Conservation (phyloP, 768 basidiomycete species). For the Psilocybe cubensis region DNA sequence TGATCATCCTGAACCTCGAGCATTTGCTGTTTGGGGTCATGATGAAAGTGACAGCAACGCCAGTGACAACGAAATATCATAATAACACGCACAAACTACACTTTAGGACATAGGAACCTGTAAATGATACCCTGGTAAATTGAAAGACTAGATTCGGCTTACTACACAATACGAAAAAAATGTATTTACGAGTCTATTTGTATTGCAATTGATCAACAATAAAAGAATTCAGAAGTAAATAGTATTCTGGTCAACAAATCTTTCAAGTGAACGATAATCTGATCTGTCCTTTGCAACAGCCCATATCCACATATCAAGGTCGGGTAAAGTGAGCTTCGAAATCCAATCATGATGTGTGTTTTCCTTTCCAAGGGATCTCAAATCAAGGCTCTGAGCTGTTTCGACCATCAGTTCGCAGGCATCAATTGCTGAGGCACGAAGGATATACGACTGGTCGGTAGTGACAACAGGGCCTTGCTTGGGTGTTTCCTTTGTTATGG, state of each 20-base stretch:
- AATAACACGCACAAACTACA: slow-evolving; percentile 1
- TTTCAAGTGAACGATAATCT: slow-evolving; percentile 67
- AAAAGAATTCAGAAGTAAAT: slow-evolving; percentile 58
- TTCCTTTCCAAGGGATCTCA: slow-evolving; percentile 8
- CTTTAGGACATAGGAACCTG: background rate
- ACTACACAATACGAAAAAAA: background rate
- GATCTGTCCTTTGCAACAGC: slow-evolving; percentile 75
- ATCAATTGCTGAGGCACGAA: slow-evolving; percentile 81
- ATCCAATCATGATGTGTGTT: slow-evolving; percentile 48
- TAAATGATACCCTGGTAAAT: background rate
- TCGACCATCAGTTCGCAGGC: slow-evolving; percentile 75
- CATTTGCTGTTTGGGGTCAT: slow-evolving; percentile 87
- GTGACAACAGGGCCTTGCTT: slow-evolving; percentile 58
- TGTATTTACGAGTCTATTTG: background rate
- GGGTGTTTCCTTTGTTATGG: slow-evolving; percentile 18
- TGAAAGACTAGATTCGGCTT: background rate
- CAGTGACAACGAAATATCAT: slow-evolving; percentile 54
- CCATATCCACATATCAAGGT: slow-evolving; percentile 84
- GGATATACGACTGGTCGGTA: slow-evolving; percentile 63
- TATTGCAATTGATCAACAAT: background rate
- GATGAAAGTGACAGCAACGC: slow-evolving; percentile 88
- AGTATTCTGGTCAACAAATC: slow-evolving; percentile 71
- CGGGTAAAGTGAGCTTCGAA: slow-evolving; percentile 56
- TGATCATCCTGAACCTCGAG: slow-evolving; percentile 49
- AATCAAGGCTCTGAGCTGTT: slow-evolving; percentile 44